Base-by-base conservation (phyloP, 2,329 filamentous ascomycete genomes). In the Tolypocladium capitatum region DNA sequence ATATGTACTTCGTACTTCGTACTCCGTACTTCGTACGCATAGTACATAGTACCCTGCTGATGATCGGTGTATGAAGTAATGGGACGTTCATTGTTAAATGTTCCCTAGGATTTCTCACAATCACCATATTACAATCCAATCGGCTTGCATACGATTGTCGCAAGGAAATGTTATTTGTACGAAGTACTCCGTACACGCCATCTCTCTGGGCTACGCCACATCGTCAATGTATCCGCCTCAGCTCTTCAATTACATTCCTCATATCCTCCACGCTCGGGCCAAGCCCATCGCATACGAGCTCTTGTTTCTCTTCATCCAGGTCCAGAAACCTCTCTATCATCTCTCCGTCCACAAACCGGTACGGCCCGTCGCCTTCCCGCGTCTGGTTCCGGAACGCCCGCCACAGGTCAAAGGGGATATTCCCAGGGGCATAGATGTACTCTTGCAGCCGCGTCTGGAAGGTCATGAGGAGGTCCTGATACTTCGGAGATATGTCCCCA, bases 311-410 rank as follows among this genome's bases (percentile, higher is more conserved):
- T 48, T 83, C 79, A 42, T 76, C 72, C 52, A 86, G 69, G 53
- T 89, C 82, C 54, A 97, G 64, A 60, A 96, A 96, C 46, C 79
- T 68, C 67, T 97, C 91, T 13, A 98, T 73, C 57, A 97, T 71
- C 62, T 96, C 91, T 0, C 91, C 92, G 59, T 98, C 92, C 13
- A 98, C 78, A 58, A 97, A 97, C 1, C 91, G 76, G 59, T 80
- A 86, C 0, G 92, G 91, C 35, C 84, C 86, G 0, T 85, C 81
- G 0, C 84, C 86, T 3, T 84, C 81, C 0, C 79, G 77, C 50
- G 85, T 78, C 24, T 79, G 72, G 47, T 81, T 94, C 51, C 80
- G 80, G 68, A 91, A 94, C 0, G 84, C 84, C n/a, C 92, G 78
- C 69, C 86, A 98, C 21, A 74, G 71, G 35, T 80, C 77, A 63